phyloP scores from a whole-genome alignment of 495 filamentous ascomycete genomes.

The Bacidia rubella region DNA sequence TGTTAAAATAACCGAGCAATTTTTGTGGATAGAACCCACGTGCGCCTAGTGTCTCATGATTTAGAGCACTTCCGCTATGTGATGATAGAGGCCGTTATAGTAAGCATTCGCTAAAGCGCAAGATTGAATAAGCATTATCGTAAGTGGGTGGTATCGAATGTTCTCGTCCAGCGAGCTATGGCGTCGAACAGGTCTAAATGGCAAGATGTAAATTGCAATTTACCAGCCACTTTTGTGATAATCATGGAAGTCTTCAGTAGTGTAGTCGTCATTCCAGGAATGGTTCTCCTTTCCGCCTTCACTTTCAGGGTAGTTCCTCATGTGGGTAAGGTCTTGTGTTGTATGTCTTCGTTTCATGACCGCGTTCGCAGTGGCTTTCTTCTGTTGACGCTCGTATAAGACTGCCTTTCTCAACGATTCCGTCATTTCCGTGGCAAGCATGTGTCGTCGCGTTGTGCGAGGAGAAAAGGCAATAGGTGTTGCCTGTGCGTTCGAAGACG shows the following conservation, averaged over 20 bases:
- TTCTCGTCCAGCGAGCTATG: conserved; percentile 1
- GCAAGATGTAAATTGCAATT: neutral
- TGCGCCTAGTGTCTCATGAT: conserved; percentile 12
- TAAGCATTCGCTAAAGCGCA: conserved; percentile 11
- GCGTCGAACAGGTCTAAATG: neutral
- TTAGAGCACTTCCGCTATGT: conserved; percentile 8
- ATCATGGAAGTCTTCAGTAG: conserved; percentile 50
- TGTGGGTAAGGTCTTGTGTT: conserved; percentile 71
- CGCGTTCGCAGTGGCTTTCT: conserved; percentile 75
- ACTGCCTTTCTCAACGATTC: conserved; percentile 65
- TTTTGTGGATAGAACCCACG: no score
- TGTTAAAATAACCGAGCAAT: conserved; percentile 4
- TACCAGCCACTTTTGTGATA: conserved; percentile 64
- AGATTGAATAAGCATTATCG: conserved; percentile 6
- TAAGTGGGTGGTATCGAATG: neutral
- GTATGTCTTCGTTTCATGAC: conserved; percentile 87
- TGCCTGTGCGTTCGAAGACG: conserved; percentile 48
- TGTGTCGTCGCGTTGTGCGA: conserved; percentile 85
- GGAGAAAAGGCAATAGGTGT: conserved; percentile 65
- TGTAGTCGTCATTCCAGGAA: conserved; percentile 43
- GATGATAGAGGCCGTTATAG: conserved; percentile 6
- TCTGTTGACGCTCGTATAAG: conserved; percentile 81
- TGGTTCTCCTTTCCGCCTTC: conserved; percentile 44
- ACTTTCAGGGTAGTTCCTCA: conserved; percentile 55
- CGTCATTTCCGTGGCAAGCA: conserved; percentile 87